Base-by-base conservation (phyloP, 495 filamentous ascomycete species). In the Elasticomyces elasticus region DNA sequence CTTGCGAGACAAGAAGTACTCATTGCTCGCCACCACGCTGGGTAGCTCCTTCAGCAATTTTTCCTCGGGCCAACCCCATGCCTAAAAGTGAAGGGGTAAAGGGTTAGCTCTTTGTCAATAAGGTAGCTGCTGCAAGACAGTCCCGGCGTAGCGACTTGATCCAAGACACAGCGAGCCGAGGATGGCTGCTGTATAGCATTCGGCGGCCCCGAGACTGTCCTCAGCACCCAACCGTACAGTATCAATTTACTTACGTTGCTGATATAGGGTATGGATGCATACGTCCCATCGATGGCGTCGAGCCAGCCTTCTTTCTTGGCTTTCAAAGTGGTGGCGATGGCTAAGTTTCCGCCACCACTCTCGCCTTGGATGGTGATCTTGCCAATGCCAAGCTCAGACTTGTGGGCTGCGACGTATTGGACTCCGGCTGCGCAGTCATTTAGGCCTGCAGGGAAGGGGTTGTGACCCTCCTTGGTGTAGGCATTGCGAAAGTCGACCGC, bases 401-500 rank as follows among this genome's bases (percentile, higher is more conserved):
- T 44, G 44, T 61, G 61, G 1, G 35, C 35, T 13, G 25, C 19
- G 35, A 60, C 41, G 19, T 52, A 55, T 27, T 41, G 25, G 25
- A 56, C 43, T 7, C 49, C 61, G 1, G 58, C 54, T 4, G 33
- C 54, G 33, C 61, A 61, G 45, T 61, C 58, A 40, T 61, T 57
- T 15, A 61, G 50, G 6, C 61, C 61, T 7, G 41, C 33, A 3
- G 61, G 61, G 58, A 50, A 63, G 25, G 55, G 61, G 49, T 60
- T 26, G 49, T 54, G 50, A 6, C 22, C 17, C 6, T 43, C 49
- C 37, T 49, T 27, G 5, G 49, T 49, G 17, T 50, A 57, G 7
- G 58, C 58, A 28, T 61, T 63, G 44, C 61, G 61, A 49, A 63
- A 63, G 35, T 63, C 61, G 2, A 60, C 53, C 22, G 38, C 41